Conservation (phyloP, 331 rosid species). For the Acacia concinna region DNA sequence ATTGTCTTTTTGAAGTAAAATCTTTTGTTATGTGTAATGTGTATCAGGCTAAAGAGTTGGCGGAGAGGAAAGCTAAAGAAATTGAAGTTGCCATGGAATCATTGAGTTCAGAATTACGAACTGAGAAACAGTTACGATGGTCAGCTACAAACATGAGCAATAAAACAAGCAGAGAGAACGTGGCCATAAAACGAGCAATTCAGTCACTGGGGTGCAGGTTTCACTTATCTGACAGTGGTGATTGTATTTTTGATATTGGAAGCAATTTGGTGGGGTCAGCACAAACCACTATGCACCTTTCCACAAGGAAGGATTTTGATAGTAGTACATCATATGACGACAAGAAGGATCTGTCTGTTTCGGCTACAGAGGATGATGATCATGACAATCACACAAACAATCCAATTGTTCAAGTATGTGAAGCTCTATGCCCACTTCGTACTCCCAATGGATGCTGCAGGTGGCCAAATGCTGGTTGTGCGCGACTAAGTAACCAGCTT, state of each 20-base stretch:
- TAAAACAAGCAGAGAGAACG: slow-evolving; percentile 66
- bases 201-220: slow-evolving; percentile 88
- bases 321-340: slow-evolving; percentile 37
- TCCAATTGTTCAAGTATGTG: slow-evolving; percentile 60
- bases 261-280: slow-evolving; percentile 46
- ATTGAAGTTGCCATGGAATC: slow-evolving; percentile 54
- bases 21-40: slow-evolving; percentile 11
- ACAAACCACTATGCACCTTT: slow-evolving; percentile 33
- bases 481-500: slow-evolving; percentile 76
- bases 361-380: slow-evolving; percentile 48
- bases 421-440: slow-evolving; percentile 70
- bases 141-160: slow-evolving; percentile 57
- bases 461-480: slow-evolving; percentile 94
- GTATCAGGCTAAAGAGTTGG: slow-evolving; percentile 80
- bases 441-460: slow-evolving; percentile 68
- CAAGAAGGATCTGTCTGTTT: slow-evolving; percentile 50
- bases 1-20: slow-evolving; percentile 13
- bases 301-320: slow-evolving; percentile 48
- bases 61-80: slow-evolving; percentile 79
- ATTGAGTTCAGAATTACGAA: slow-evolving; percentile 59
- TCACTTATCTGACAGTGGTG: slow-evolving; percentile 66
- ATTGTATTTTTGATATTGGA: slow-evolving; percentile 67
- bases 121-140: slow-evolving; percentile 63
- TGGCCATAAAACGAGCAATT: slow-evolving; percentile 79
- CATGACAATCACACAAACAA: slow-evolving; percentile 39